Evolutionary conservation across 2,329 filamentous ascomycete genomes (phyloP), one percentile per base, ranked within the genome.

Genomic region (Scedosporium minutisporum): DNA sequence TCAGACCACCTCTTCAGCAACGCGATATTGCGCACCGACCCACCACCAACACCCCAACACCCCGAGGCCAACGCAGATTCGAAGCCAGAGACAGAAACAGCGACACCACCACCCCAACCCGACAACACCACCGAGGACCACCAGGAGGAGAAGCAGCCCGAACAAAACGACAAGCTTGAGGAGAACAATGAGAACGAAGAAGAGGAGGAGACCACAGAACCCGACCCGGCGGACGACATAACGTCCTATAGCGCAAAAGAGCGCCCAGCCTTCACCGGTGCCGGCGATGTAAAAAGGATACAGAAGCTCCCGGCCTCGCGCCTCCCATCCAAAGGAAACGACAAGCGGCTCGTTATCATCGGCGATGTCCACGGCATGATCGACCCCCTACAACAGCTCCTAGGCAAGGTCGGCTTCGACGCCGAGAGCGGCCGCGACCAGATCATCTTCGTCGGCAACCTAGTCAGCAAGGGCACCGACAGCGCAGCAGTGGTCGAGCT

Each of bases 291-390:
- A 25, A 69, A 66, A 9, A 68, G 74, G 58, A 65, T 73, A 42
- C 69, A 69, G 38, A 65, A 65, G 16, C 66, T 78, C 7, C 71
- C 74, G 10, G 62, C 65, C 9, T 60, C 69, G 46, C 62, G 71
- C 57, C 64, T 76, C 18, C 70, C 73, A 3, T 76, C 75, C 3
- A 57, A 68, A 27, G 63, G 71, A 21, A 75, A 77, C 44, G 69
- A 76, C 23, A 84, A 82, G 62, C 80, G 92, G 18, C 77, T 99
- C 25, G 78, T 97, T 41, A 80, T 97, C 65, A 80, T 97, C 41
- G 93, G 95, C 62, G 95, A 99, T 75, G 91, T 97, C 14, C 93
- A 97, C 76, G 95, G 95, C 58, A 95, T 95, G 78, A 85, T 85
- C 67, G 72, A 82, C 12, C 83, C 91, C 65, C 80, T 91, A 71